Evolutionary conservation across 208 protist genomes (phyloP).

Genomic region (Trichomonas gallinae): DNA sequence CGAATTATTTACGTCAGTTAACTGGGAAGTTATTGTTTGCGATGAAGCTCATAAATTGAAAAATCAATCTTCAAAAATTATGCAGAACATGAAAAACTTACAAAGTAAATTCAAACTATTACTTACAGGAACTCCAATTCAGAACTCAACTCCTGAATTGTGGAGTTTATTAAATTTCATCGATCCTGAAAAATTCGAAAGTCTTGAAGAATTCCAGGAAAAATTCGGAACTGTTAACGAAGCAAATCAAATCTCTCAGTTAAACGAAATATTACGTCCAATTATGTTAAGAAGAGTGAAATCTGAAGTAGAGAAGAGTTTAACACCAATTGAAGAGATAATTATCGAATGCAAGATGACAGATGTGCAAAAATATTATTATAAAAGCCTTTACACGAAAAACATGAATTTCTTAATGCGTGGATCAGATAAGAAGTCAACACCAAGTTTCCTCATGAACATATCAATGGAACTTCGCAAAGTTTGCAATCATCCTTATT

Average conservation of each 20-base stretch:
- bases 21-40: constrained; percentile 49
- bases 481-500: constrained; percentile 77
- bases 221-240: constrained; percentile 34
- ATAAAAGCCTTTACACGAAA: constrained; percentile 49
- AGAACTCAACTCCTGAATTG: constrained; percentile 50
- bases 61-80: background rate
- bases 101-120: background rate
- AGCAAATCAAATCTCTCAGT: constrained; percentile 27
- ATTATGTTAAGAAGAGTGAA: constrained; percentile 76
- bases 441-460: constrained; percentile 24
- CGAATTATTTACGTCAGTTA: constrained; percentile 35
- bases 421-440: background rate
- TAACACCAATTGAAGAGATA: constrained; percentile 59
- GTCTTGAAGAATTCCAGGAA: constrained; percentile 42
- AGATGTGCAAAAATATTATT: constrained; percentile 59
- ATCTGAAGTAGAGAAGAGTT: constrained; percentile 72
- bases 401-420: constrained; percentile 38
- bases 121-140: constrained; percentile 51
- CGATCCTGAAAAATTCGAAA: constrained; percentile 53
- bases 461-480: constrained; percentile 45
- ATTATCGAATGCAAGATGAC: constrained; percentile 55
- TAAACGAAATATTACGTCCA: constrained; percentile 46
- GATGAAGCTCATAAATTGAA: constrained; percentile 46
- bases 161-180: constrained; percentile 67
- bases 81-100: background rate